Percentiles rank a stretch among this genome's conserved stretches.
Conservation (phyloP, 495 filamentous ascomycete species). For the Annulohypoxylon nitens region DNA sequence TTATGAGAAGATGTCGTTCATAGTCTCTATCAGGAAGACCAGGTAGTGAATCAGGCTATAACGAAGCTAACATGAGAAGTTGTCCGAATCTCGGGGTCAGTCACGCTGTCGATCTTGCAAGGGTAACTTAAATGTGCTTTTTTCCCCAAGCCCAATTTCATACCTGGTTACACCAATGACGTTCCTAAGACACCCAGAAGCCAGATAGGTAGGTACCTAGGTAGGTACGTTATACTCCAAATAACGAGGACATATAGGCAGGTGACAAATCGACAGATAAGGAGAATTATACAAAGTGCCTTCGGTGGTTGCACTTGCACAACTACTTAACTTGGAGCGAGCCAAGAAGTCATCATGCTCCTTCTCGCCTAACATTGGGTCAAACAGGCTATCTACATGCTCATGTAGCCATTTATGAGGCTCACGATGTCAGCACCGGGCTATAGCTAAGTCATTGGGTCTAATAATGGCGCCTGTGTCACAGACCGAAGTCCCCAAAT, state of each 20-base stretch:
- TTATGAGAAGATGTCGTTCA: slow-evolving; percentile 13
- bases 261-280: neutral
- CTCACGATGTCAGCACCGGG: slow-evolving; percentile 14
- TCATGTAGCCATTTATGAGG: slow-evolving; percentile 10
- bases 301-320: slow-evolving; percentile 12
- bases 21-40: slow-evolving; percentile 1
- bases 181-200: neutral
- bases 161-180: slow-evolving; percentile 10
- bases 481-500: slow-evolving; percentile 4
- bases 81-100: slow-evolving; percentile 28
- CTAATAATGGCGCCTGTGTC: neutral
- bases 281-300: neutral
- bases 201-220: neutral
- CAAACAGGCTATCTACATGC: neutral
- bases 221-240: slow-evolving; percentile 10
- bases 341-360: neutral
- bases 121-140: slow-evolving; percentile 23
- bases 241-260: neutral
- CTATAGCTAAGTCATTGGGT: neutral
- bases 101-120: slow-evolving; percentile 39
- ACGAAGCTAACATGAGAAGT: slow-evolving; percentile 13
- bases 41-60: slow-evolving; percentile 14
- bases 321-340: slow-evolving; percentile 14
- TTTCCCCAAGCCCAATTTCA: slow-evolving; percentile 21
- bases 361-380: slow-evolving; percentile 8